Evolutionary conservation across 148 eudicot genomes (phyloP), one percentile per base, ranked within the genome.

Genomic region (Gaultheria prostrata): DNA sequence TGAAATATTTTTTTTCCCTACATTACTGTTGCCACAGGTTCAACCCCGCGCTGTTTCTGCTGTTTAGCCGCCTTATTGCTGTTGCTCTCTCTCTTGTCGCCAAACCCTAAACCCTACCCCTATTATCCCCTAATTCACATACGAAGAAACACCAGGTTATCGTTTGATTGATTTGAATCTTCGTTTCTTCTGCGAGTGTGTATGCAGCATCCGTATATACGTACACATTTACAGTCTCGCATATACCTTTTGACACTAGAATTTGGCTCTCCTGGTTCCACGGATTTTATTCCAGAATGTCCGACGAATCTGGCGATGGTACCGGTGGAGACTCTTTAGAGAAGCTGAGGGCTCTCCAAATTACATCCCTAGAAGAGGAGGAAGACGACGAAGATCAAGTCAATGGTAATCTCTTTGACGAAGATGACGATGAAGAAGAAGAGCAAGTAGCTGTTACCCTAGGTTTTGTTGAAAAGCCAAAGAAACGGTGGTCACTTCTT

Each of bases 381-480:
- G 92, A 90, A 11, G 90, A 84, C 35, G 88, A 79, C 46, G 88
- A 82, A 48, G 84, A 50, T 65, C 85, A 17, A 65, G 67, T 75
- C 21, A 82, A 81, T 7, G 81, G 63, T 18, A 35, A 48, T 39
- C 87, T 18, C 32, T 46, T 61, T 26, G 79, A 50, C 20, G 48
- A 77, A 26, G 61, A 81, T 33, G 86, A 78, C 28, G 85, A 76
- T 15, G 87, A 87, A 1, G 98, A 90, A 20, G 95, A 89, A 21
- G 91, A 89, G 0, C 56, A 84, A 70, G 86, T 82, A 3, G 87
- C 86, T 45, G 90, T 90, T 73, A 86, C 82, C 0, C 86, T 94
- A 56, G 99, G 99, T n/a, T 92, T 96, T 81, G 83, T 86, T 2
- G 93, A 92, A 61, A 89, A 91, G 87, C 94, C 95, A 1, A 82